Evolutionary conservation across 179 eudicot genomes (phyloP).

Genomic region (Drosera spatulata): DNA sequence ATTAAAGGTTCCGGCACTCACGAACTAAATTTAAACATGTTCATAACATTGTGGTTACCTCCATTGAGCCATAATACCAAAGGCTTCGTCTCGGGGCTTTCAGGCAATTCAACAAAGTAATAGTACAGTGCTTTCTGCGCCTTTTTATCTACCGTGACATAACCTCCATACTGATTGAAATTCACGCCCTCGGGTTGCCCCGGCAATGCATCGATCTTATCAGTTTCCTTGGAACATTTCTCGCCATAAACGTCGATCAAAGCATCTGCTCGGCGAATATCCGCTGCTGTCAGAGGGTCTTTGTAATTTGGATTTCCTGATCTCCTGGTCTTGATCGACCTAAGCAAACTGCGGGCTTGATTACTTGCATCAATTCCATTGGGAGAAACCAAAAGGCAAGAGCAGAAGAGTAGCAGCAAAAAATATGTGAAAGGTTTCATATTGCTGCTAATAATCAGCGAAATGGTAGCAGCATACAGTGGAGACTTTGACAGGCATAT

Average conservation of each 20-base stretch:
- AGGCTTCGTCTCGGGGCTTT: constrained; percentile 8
- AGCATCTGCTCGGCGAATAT: background rate
- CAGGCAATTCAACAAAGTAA: constrained; percentile 30
- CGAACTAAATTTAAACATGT: background rate
- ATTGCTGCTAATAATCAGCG: background rate
- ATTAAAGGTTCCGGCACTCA: background rate
- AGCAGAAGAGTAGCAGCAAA: background rate
- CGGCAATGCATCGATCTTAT: constrained; percentile 44
- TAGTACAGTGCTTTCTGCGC: constrained; percentile 34
- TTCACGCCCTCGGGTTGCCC: constrained; percentile 52
- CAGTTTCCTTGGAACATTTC: constrained; percentile 38
- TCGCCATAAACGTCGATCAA: constrained; percentile 16
- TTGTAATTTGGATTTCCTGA: constrained; percentile 11
- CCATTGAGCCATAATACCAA: constrained; percentile 49
- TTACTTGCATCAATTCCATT: constrained; percentile 11
- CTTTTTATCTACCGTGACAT: constrained; percentile 39
- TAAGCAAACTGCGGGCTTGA: constrained; percentile 14
- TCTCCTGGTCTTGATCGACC: constrained; percentile 16
- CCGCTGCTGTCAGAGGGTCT: constrained; percentile 10
- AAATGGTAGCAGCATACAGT: too few relatives aligned
- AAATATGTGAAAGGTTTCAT: constrained; percentile 9
- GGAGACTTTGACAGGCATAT: too few relatives aligned
- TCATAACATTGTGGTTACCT: constrained; percentile 14
- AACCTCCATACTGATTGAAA: constrained; percentile 59
- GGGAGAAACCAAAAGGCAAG: constrained; percentile 11